Evolutionary conservation across 2,329 filamentous ascomycete genomes (phyloP).

Genomic region (Colletotrichum trifolii): DNA sequence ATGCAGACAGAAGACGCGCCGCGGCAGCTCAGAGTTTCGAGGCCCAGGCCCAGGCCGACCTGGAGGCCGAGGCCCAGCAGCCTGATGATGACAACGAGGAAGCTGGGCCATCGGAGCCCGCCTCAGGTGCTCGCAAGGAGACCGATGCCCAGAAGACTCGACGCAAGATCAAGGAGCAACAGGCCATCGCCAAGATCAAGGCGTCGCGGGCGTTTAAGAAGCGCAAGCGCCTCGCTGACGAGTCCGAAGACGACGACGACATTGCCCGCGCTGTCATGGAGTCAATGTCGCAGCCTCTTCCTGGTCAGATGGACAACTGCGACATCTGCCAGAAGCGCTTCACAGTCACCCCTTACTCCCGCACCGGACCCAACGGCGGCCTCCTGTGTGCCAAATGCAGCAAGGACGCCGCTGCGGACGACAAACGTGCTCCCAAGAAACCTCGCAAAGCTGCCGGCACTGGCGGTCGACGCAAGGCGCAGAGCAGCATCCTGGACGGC

Average conservation of each 20-base stretch:
- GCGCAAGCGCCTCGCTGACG: slow-evolving; percentile 54
- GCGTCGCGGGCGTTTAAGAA: slow-evolving; percentile 68
- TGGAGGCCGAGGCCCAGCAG: slow-evolving; percentile 34
- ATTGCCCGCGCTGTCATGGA: slow-evolving; percentile 61
- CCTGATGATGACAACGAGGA: slow-evolving; percentile 42
- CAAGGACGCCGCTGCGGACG: slow-evolving; percentile 67
- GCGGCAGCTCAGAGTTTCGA: slow-evolving; percentile 39
- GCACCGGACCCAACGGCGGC: slow-evolving; percentile 83
- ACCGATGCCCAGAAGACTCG: slow-evolving; percentile 38
- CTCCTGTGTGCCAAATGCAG: slow-evolving; percentile 87
- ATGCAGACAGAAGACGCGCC: slow-evolving; percentile 58
- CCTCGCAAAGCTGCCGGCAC: slow-evolving; percentile 53
- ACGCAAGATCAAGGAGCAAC: slow-evolving; percentile 61
- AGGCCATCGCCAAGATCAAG: slow-evolving; percentile 71
- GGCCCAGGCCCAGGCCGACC: too few species aligned
- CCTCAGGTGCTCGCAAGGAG: slow-evolving; percentile 38
- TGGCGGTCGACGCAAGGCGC: slow-evolving; percentile 76
- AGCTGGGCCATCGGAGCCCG: slow-evolving; percentile 24
- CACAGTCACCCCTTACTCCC: slow-evolving; percentile 90
- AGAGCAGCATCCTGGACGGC: slow-evolving; percentile 88
- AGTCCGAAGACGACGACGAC: slow-evolving; percentile 62
- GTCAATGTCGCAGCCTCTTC: slow-evolving; percentile 64
- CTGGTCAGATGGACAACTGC: slow-evolving; percentile 90
- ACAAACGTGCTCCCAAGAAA: slow-evolving; percentile 50
- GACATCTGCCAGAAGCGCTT: slow-evolving; percentile 88